phyloP scores from a whole-genome alignment of 352 stramenopile species.

The Phytophthora lateralis region DNA sequence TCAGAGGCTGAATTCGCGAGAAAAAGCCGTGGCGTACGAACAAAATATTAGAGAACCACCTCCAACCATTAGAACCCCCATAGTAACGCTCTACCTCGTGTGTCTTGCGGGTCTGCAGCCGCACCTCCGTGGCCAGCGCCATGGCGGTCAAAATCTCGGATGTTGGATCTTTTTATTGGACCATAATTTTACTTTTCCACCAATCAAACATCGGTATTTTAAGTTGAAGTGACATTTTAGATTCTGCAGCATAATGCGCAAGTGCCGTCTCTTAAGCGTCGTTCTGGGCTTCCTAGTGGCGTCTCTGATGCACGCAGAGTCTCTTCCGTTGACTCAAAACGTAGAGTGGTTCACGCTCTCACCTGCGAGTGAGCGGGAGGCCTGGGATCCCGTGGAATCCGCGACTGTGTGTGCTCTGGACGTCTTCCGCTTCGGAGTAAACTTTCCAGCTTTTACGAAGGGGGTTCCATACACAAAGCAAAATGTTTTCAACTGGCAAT shows the following conservation, averaged over 20 bases:
- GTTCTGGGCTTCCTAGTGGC: constrained; percentile 8
- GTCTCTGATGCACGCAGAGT: background rate
- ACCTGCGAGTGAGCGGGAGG: background rate
- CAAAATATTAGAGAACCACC: constrained; percentile 1
- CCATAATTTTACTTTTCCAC: constrained; percentile 17
- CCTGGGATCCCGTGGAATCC: constrained; percentile 9
- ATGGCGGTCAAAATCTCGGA: constrained; percentile 17
- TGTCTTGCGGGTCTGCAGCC: constrained; percentile 26
- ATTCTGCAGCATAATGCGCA: constrained; percentile 4
- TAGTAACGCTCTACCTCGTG: constrained; percentile 20
- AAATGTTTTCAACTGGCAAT: constrained; percentile 34
- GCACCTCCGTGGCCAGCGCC: constrained; percentile 30
- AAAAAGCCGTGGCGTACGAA: constrained; percentile 5
- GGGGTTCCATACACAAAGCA: constrained; percentile 13
- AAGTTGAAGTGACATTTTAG: constrained; percentile 33
- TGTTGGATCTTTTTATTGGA: constrained; percentile 9
- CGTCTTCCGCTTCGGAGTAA: constrained; percentile 43
- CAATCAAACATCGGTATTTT: constrained; percentile 18
- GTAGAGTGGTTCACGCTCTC: constrained; percentile 14
- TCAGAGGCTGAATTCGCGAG: constrained; percentile 1
- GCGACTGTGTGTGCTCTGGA: constrained; percentile 28
- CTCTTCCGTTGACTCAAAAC: background rate
- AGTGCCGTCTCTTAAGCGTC: constrained; percentile 5
- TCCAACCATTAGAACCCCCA: background rate
- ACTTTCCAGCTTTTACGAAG: constrained; percentile 11